Evolutionary conservation across 2,329 filamentous ascomycete genomes (phyloP).

Genomic region (Fusarium avenaceum): DNA sequence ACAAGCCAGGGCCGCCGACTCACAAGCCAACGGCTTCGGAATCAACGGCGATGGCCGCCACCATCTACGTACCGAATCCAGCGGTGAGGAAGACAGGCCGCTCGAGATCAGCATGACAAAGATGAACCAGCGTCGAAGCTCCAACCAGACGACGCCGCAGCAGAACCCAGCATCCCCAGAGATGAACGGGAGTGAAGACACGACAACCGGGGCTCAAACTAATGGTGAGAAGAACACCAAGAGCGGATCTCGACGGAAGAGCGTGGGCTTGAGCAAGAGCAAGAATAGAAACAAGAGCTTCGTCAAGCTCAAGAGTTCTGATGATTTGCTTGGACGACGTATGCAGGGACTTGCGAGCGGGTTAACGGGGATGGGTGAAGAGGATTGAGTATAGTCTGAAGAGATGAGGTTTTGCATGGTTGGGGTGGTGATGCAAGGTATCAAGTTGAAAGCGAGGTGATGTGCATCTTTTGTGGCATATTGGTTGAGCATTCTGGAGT

Average conservation of each 20-base stretch:
- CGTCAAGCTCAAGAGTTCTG: constrained; percentile 68
- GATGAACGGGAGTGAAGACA: constrained; percentile 38
- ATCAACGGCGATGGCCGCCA: constrained; percentile 48
- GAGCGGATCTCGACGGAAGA: constrained; percentile 43
- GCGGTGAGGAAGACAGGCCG: constrained; percentile 83
- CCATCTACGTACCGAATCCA: constrained; percentile 66
- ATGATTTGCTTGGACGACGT: constrained; percentile 68
- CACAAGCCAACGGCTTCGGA: constrained; percentile 26
- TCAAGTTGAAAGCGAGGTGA: constrained; percentile 30
- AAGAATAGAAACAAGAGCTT: constrained; percentile 64
- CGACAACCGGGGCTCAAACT: constrained; percentile 26
- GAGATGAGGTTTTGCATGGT: constrained; percentile 24
- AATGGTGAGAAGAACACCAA: constrained; percentile 47
- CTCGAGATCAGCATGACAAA: constrained; percentile 82
- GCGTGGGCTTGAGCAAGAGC: constrained; percentile 48
- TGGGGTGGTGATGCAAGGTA: constrained; percentile 3
- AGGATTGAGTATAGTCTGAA: constrained; percentile 51
- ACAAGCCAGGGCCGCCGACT: constrained; percentile 20
- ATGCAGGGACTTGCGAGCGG: constrained; percentile 71
- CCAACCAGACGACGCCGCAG: constrained; percentile 37
- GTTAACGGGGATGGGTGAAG: constrained; percentile 63
- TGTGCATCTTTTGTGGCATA: constrained; percentile 25
- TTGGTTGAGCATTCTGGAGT: constrained; percentile 2
- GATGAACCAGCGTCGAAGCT: constrained; percentile 54
- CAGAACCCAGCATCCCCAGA: constrained; percentile 28